Conservation (phyloP, 2,329 filamentous ascomycete genomes). For the Fusarium sp. region DNA sequence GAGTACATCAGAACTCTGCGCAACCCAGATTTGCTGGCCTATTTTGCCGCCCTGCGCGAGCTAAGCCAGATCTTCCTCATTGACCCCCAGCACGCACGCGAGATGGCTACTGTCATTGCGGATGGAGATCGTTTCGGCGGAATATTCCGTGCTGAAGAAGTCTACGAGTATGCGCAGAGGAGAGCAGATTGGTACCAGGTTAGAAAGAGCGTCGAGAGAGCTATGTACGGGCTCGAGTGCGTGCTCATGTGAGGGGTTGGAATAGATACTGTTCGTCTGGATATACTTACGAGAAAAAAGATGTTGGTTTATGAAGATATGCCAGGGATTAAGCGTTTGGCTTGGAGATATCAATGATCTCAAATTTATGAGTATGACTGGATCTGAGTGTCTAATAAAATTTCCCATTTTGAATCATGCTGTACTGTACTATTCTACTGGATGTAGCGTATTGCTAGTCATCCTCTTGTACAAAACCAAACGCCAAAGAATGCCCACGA, state of each 20-base stretch:
- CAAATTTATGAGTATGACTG: constrained; percentile 31
- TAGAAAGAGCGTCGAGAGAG: constrained; percentile 87
- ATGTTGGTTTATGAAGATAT: constrained; percentile 33
- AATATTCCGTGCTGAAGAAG: constrained; percentile 94
- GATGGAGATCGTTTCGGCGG: constrained; percentile 91
- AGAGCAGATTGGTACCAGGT: constrained; percentile 96
- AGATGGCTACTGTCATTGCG: constrained; percentile 94
- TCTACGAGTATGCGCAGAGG: constrained; percentile 95
- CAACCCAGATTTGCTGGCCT: constrained; percentile 86
- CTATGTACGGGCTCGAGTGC: constrained; percentile 97
- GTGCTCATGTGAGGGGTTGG: constrained; percentile 74
- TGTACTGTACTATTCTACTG: background rate
- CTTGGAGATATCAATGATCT: constrained; percentile 10
- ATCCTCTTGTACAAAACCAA: constrained; percentile 11
- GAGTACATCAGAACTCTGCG: constrained; percentile 83
- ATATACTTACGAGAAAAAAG: constrained; percentile 21
- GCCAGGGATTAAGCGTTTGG: constrained; percentile 23
- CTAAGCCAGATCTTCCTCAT: constrained; percentile 96
- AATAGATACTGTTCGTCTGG: constrained; percentile 1
- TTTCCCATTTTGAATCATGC: background rate
- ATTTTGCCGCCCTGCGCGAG: constrained; percentile 92
- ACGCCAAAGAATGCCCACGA: constrained; percentile 34
- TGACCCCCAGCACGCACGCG: constrained; percentile 84
- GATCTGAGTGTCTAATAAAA: constrained; percentile 25
- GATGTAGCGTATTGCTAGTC: constrained; percentile 2